Base-by-base conservation (phyloP, 129 eudicot genomes). In the Escallonia rubra region DNA sequence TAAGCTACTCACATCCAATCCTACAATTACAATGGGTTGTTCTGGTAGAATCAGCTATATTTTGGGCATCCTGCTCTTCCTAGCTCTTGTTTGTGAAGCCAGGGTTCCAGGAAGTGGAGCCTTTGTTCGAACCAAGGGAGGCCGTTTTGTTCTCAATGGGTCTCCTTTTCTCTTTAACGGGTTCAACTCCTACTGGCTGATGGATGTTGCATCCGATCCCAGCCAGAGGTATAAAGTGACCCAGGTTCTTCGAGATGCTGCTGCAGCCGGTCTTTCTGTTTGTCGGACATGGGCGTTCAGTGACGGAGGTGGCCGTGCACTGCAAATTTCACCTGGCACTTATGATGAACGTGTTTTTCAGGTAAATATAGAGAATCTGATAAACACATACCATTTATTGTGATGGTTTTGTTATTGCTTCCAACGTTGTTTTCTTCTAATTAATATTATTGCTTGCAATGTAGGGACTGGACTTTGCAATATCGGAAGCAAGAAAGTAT, bases 211-310 rank as follows among this genome's bases (percentile, higher is more conserved):
- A 14, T 48, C 89, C 5, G 87, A 85, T 41, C 95, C 95, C 0
- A 77, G 61, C 46, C 80, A 81, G 44, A 83, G 91, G 69, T 8
- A 67, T 59, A 79, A 88, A 69, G 96, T 88, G 2, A 74, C 87
- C 3, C 65, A 79, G 13, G 95, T 76, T 0, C 61, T 92, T 15
- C 80, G 72, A 55, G 87, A 92, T 2, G 98, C 98, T 4, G 74
- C 91, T 0, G 76, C 71, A 10, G 85, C 90, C 10, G 95, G 95
- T 8, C 90, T 92, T 42, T 78, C 89, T 0, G 95, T 92, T 12
- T 86, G 95, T 67, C 69, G 98, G n/a, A 86, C 98, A 4, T 92
- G 98, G 98, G 98, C 96, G 43, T 88, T 92, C 11, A 82, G 81
- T 0, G 98, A 92, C 50, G 96, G 91, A 6, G 86, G 90, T n/a